Conservation (phyloP, 768 basidiomycete species). For the Tylopilus intermedius region DNA sequence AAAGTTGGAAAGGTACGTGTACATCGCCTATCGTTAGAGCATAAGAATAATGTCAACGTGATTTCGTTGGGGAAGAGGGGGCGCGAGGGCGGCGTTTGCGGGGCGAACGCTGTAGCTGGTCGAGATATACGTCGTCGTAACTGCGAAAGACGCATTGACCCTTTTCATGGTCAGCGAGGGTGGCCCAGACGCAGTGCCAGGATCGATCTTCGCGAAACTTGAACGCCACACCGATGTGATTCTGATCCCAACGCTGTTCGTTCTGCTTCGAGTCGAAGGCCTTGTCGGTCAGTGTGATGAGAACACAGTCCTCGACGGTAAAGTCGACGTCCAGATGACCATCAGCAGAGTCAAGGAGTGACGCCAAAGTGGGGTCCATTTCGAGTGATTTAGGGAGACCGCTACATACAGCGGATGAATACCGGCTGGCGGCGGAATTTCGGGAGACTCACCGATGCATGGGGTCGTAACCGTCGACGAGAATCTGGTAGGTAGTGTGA, state of each 20-base stretch:
- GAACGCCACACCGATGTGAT: constrained; percentile 43
- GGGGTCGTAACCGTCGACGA: constrained; percentile 63
- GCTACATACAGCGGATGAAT: constrained; percentile 7
- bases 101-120: constrained; percentile 40
- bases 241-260: constrained; percentile 33
- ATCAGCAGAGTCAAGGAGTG: constrained; percentile 38
- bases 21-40: constrained; percentile 12
- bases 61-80: constrained; percentile 20
- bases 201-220: constrained; percentile 43
- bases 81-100: constrained; percentile 30
- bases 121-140: constrained; percentile 57
- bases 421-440: not conserved
- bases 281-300: constrained; percentile 53
- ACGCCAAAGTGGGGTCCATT: constrained; percentile 40
- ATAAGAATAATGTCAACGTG: constrained; percentile 14
- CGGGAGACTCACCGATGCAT: constrained; percentile 32
- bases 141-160: constrained; percentile 49
- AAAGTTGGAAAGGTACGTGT: constrained; percentile 6
- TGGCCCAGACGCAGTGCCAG: constrained; percentile 71
- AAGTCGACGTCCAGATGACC: constrained; percentile 32
- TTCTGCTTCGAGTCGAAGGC: constrained; percentile 43
- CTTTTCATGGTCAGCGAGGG: constrained; percentile 47
- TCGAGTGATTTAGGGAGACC: constrained; percentile 60
- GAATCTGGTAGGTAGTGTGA: constrained; percentile 41
- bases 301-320: constrained; percentile 48